Evolutionary conservation across 495 filamentous ascomycete species (phyloP), one percentile per base, ranked within the genome.

Genomic region (Neurospora sp.): DNA sequence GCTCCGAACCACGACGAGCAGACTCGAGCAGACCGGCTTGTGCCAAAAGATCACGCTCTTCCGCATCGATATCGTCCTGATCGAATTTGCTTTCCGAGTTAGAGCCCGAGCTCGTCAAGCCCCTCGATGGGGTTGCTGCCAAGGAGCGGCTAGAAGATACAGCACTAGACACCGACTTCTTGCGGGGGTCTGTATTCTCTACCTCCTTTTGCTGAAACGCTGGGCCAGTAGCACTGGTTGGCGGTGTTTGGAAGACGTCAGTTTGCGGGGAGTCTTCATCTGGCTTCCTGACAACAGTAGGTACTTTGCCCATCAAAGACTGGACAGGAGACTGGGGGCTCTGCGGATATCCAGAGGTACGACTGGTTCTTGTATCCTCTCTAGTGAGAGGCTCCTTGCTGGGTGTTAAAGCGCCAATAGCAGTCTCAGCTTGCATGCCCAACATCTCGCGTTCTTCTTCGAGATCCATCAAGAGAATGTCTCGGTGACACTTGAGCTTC

Each of bases 401-500:
- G 7, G 71, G 42, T 35, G 74, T 74, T 18, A 54, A 27, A 6
- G 39, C 71, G 27, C 78, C 79, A 1, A 75, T 4, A 12, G 39
- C 72, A 5, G 72, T 80, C 71, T 79, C 80, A 18, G 71, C 76
- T 8, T 81, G 76, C 11, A 81, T 76, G 16, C 81, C 81, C 54
- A 80, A 83, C 23, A 78, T 71, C 46, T 84, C 82, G 38, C 82
- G 81, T 69, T 97, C 93, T 72, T 97, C 93, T 73, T 93, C 91
- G 46, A 98, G 83, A 78, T 98, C 96, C 81, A 93, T 83, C 1
- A 88, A 84, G 14, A 98, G 86, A 72, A 99, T 92, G 78, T 97
- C 94, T 70, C 91, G 91, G 81, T 98, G 94, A 74, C 94, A 98
- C 79, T 88, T 94, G 73, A 94, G 87, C 37, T 91, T 93, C 94